These are phyloP conservation scores for Dendrocalamus latiflorus DNA, from an alignment of 202 grass and related monocot species.

Conservation along the genomic window DNA sequence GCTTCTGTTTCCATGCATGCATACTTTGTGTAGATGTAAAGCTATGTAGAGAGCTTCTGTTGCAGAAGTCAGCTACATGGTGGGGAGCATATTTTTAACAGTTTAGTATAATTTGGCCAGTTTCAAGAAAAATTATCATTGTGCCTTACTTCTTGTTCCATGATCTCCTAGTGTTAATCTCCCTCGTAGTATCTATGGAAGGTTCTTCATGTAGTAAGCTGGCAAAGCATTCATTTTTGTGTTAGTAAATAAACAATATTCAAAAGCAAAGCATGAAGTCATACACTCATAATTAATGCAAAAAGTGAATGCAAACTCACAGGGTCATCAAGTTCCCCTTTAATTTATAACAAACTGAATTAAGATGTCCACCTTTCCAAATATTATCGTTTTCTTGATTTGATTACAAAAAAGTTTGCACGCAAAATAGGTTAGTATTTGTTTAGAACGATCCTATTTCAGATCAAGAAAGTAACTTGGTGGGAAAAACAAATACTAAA, in stretches of 20 bases:
- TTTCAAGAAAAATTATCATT: slow-evolving; percentile 6
- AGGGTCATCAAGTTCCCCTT: neutral
- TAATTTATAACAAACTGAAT: slow-evolving; percentile 12
- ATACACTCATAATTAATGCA: neutral
- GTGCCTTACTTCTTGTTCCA: neutral
- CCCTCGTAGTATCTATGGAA: neutral
- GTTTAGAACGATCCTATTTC: neutral
- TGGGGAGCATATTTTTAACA: neutral
- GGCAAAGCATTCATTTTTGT: neutral
- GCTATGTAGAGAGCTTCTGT: neutral
- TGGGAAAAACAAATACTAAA: neutral
- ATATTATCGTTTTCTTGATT: neutral
- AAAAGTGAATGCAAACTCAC: neutral
- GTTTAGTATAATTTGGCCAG: neutral
- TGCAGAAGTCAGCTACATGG: neutral
- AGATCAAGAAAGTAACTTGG: neutral
- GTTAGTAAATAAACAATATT: slow-evolving; percentile 19
- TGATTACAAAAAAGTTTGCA: neutral
- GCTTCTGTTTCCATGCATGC: slow-evolving; percentile 33
- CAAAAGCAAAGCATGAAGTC: neutral
- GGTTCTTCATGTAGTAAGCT: slow-evolving; percentile 23
- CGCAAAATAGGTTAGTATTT: neutral
- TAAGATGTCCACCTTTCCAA: neutral
- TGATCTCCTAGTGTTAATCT: neutral
- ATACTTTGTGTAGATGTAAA: slow-evolving; percentile 4